Base-by-base conservation (phyloP, 225 moss, liverwort and hornwort genomes). In the Physcomitrellopsis africana region DNA sequence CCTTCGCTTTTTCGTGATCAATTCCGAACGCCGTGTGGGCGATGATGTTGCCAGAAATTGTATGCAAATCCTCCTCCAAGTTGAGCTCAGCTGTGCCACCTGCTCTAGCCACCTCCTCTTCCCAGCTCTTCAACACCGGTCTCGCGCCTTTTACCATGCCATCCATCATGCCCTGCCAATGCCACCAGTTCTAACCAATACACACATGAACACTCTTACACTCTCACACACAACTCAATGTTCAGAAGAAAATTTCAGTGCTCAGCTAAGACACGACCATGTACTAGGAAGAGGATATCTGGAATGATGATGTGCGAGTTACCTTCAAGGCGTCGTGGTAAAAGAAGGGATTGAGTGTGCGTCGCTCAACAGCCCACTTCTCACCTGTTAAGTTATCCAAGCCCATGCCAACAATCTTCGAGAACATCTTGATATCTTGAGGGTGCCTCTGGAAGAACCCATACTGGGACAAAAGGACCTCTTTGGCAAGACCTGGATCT, bases 401-500 rank as follows among this genome's bases (percentile, higher is more conserved):
- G 1, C 88, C 88, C 46, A 70, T 19, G 11, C 88, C 88, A 65
- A 86, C 78, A 41, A 89, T 44, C 46, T 70, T 65, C 60, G 20
- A 51, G 3, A 81, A 63, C 74, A 83, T 77, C 11, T 75, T 65
- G 10, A 83, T 3, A 53, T 86, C 85, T 10, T 83, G 65, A 18
- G 77, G 63, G 22, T 81, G 78, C 65, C 80, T 70, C 72, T 76
- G 76, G 74, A 86, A 86, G 41, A 76, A 83, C 7, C 72, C 86
- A 55, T 68, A 81, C 74, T 86, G 81, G 46, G 70, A 61, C 9
- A 73, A 66, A 24, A 89, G 54, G 3, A 89, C 83, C 69, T 86
- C 83, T 68, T 81, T 89, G 16, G 83, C 85, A 15, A 89, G 75
- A 69, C 77, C 66, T n/a, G 81, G 86, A n/a, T 89, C 83, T n/a